Base-by-base conservation (phyloP, 1,284 basidiomycete species). In the Sphaerobolus stellatus region DNA sequence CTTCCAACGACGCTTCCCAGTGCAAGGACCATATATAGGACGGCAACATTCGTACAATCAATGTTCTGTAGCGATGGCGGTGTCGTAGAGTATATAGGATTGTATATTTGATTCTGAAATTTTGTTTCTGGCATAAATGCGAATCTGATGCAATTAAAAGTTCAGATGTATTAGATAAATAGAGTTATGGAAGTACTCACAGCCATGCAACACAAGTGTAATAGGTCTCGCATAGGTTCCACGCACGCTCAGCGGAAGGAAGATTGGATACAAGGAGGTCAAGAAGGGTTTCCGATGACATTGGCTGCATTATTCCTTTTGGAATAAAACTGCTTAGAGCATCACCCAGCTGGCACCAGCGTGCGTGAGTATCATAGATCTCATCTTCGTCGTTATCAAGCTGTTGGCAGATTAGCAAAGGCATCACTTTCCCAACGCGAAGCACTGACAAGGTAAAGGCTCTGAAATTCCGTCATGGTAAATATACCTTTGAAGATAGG, bases 1-100 rank as follows among this genome's bases (percentile, higher is more conserved):
- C 83, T 75, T 68, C 88, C 84, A 38, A 87, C 84, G 4, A 84
- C 71, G 0, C 78, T 72, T 5, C 81, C 84, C 4, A 85, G 69
- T 2, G 84, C 82, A 52, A 89, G 80, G 16, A 88, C 68, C 50
- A 83, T 74, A 61, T 86, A 84, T 24, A 88, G 68, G 13, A 87
- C 66, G 2, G 83, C 79, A 2, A 88, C 75, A 41, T 79, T 77
- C 52, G 22, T 25, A 34, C 36, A 28, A 20, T 9, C 34, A 14
- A 22, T 13, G 16, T 8, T 45, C 18, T 31, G 50, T 45, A 27
- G 50, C 29, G 14, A 31, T 20, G 5, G 50, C 9, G 13, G 20
- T 14, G 20, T 30, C 31, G 22, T 52, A 52, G 13, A 52, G n/a
- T n/a, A n/a, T n/a, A n/a, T 43, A n/a, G 50, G 41, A 2, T 29